phyloP scores from a whole-genome alignment of 169 alveolate species.

The Plasmodium blacklocki region DNA sequence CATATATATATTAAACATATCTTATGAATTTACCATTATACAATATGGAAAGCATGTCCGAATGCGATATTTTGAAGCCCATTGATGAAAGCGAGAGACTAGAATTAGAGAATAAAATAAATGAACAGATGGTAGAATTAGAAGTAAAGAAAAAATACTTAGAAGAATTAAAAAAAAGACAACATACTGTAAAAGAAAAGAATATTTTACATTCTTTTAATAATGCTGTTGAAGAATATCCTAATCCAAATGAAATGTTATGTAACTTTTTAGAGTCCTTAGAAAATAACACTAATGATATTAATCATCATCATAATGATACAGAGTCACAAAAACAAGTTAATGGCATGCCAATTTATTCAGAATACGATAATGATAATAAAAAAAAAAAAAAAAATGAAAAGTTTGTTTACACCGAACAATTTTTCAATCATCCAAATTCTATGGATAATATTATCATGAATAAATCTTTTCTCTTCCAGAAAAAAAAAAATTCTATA shows the following conservation, averaged over 20 bases:
- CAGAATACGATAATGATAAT: constrained; percentile 2
- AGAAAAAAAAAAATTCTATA: constrained; percentile 40
- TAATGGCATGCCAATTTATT: too few relatives aligned
- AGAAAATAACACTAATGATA: constrained; percentile 15
- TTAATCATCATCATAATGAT: background rate
- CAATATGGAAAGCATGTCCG: constrained; percentile 10
- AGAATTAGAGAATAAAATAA: constrained; percentile 43
- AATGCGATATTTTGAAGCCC: constrained; percentile 26
- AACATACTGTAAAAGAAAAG: background rate
- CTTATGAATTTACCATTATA: background rate
- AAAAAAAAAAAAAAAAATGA: background rate
- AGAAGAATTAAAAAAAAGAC: constrained; percentile 35
- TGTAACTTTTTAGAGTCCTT: constrained; percentile 30
- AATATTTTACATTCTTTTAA: background rate
- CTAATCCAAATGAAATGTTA: constrained; percentile 66
- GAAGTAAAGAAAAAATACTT: constrained; percentile 66
- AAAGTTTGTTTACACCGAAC: background rate
- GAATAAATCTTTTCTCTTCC: constrained; percentile 39
- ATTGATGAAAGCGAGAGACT: constrained; percentile 66
- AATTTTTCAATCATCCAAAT: background rate
- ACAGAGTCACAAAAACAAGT: background rate
- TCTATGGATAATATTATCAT: constrained; percentile 26
- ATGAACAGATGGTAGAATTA: constrained; percentile 50
- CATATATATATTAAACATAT: constrained; percentile 4
- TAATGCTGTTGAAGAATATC: constrained; percentile 18